Evolutionary conservation across 129 eudicot species (phyloP), one percentile per base, ranked within the genome.

Genomic region (Centella asiatica): DNA sequence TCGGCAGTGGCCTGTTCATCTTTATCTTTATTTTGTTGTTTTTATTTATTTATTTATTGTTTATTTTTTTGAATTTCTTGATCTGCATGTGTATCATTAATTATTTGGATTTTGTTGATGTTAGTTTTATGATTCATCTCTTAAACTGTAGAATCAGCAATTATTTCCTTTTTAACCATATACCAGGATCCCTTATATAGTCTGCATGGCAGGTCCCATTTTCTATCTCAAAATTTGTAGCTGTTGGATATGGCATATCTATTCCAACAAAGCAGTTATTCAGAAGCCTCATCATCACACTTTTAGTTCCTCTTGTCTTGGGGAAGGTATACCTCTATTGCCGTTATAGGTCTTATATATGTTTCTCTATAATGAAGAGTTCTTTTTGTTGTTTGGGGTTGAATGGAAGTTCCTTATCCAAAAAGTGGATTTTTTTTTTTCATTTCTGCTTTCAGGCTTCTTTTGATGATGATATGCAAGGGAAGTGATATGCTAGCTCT

Each of bases 201-300:
- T 57, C 58, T 40, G 13, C 45, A 2, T 45, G 13, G 58, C 69
- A 89, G 97, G 78, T 90, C 34, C 97, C 97, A 1, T 90, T 80
- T 67, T 78, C 93, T 27, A 80, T 90, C 72, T 85, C 97, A 24
- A 80, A 64, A 68, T 83, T 80, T 26, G 64, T 86, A 57, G 97
- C 83, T 57, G 69, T 76, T 78, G 95, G 97, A 65, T 84, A 78
- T 34, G 97, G 95, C 28, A 85, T 81, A 73, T 78, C 97, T 47
- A 75, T 90, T 77, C 95, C 93, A 17, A 64, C 86, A 17, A 74
- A 68, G 65, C 72, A 74, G 55, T 66, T 86, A 58, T 77, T 85
- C 74, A 81, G 66, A 76, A 81, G 86, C 64, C 97, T 90, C 57
- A 64, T 83, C 45, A 27, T 81, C 61, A 83, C 86, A 39, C 83